Evolutionary conservation across 2,329 filamentous ascomycete species (phyloP), one percentile per base, ranked within the genome.

Genomic region (Clonostachys rosea): DNA sequence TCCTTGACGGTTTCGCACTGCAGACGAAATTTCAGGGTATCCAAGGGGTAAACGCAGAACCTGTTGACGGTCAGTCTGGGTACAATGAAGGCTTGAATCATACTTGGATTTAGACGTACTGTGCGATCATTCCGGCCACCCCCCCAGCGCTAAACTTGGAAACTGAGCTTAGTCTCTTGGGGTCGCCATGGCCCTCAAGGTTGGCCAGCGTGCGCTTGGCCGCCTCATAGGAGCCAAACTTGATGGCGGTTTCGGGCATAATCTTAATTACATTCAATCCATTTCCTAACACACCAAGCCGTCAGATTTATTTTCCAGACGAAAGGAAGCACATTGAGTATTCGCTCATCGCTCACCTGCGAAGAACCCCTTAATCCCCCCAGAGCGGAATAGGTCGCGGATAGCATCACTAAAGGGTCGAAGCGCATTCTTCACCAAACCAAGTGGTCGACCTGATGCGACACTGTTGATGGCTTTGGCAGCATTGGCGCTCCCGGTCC

Each of bases 191-290:
- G 7, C 94, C 94, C 74, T 97, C 94, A 44, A 96, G 68, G 50
- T 81, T 84, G 43, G 92, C 90, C 50, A 97, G 82, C 5, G 86
- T 82, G 52, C 90, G 84, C 74, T 97, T 99, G 9, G 91, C 87
- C 45, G 90, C 91, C 80, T 99, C 94, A 62, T 96, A 99, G 17
- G 91, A 92, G 50, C 94, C 94, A 64, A 99, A 99, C 68, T 96
- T 95, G 63, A 99, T 96, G 24, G 94, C 92, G 30, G 92, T 96
- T 70, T 99, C 94, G 0, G 94, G 94, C 90, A 97, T 96, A 50
- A 99, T 94, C 67, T 99, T 99, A 60, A 96, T 68, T 4, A 99
- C 91, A 57, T 99, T 99, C 56, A 99, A 74, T 5, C 94, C 94
- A 60, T 99, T 99, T 36, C 94, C 91, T 95, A 56, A 10, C 11